phyloP scores from a whole-genome alignment of 1,139 yeast species.

The Taphrina pruni region DNA sequence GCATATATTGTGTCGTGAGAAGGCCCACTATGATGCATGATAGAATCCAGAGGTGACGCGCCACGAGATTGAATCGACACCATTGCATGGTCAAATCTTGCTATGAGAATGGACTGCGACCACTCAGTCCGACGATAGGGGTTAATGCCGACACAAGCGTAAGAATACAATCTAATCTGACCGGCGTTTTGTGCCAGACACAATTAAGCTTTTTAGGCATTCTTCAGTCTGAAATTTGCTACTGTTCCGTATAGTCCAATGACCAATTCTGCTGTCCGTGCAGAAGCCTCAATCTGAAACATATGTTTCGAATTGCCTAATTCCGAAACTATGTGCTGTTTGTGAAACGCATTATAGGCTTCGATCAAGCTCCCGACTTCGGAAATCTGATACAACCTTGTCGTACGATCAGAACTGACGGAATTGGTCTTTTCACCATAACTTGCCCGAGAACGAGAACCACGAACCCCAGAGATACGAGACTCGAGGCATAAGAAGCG shows the following conservation, averaged over 20 bases:
- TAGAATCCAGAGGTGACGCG: not conserved
- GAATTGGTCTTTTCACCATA: too few relatives aligned
- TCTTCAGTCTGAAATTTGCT: too few relatives aligned
- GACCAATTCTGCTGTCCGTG: not conserved
- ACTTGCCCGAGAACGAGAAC: not conserved
- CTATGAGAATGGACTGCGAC: too few relatives aligned
- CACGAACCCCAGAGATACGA: not conserved
- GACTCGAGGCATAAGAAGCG: not conserved
- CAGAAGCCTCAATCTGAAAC: conserved; percentile 3
- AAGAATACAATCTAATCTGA: too few relatives aligned
- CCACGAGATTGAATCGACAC: not conserved
- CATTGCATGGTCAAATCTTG: not conserved
- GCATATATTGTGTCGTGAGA: not conserved
- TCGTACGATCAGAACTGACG: too few relatives aligned
- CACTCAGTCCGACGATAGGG: too few relatives aligned
- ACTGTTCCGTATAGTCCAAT: too few relatives aligned
- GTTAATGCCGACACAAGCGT: too few relatives aligned
- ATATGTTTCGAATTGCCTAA: not conserved
- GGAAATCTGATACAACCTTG: not conserved
- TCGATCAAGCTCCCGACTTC: not conserved
- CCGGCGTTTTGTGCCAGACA: too few relatives aligned
- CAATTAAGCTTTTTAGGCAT: too few relatives aligned
- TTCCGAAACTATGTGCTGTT: not conserved
- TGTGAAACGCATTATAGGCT: not conserved
- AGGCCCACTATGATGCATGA: not conserved